A percentile compares a stretch with the other conserved stretches of the same genome.
phyloP scores from a whole-genome alignment of 2,329 filamentous ascomycete species.

The Didymella pinodella region DNA sequence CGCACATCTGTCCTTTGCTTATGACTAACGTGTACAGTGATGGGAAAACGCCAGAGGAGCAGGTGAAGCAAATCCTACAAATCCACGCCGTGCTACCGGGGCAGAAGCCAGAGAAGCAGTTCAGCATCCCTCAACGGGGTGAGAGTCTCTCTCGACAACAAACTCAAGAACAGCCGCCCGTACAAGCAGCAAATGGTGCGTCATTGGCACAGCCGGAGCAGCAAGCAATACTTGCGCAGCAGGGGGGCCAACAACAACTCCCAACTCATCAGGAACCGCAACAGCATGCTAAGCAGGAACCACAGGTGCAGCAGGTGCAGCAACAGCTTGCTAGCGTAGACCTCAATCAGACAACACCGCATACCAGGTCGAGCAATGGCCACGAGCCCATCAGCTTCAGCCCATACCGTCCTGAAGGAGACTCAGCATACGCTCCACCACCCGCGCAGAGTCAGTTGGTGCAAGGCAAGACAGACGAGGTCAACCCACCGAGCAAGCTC shows the following conservation, averaged over 20 bases:
- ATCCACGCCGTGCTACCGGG: slow-evolving; percentile 86
- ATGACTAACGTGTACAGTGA: slow-evolving; percentile 52
- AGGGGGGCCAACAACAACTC: slow-evolving; percentile 6
- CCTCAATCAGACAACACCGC: slow-evolving; percentile 22
- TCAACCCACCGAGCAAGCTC: slow-evolving; percentile 40
- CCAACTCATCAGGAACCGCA: slow-evolving; percentile 3
- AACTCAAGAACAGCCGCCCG: slow-evolving; percentile 11
- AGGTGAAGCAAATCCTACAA: slow-evolving; percentile 81
- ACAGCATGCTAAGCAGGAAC: slow-evolving; percentile 13
- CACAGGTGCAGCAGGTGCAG: slow-evolving; percentile 19
- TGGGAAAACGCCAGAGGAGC: slow-evolving; percentile 69
- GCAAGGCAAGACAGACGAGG: slow-evolving; percentile 20
- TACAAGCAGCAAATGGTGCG: slow-evolving; percentile 19
- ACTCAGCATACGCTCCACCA: slow-evolving; percentile 7
- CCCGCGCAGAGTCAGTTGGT: slow-evolving; percentile 6
- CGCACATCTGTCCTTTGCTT: not conserved
- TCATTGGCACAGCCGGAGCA: slow-evolving; percentile 10
- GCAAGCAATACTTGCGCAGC: slow-evolving; percentile 9
- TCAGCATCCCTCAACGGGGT: slow-evolving; percentile 64
- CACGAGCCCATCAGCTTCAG: slow-evolving; percentile 14
- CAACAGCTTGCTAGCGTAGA: slow-evolving; percentile 21
- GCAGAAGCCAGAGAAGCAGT: slow-evolving; percentile 65
- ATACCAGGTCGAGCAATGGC: slow-evolving; percentile 5
- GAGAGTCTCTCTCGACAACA: slow-evolving; percentile 30
- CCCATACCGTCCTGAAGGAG: slow-evolving; percentile 2